Evolutionary conservation across 805 yeast species (phyloP), one percentile per base, ranked within the genome.

Genomic region (Nakazawaea wickerhamii): DNA sequence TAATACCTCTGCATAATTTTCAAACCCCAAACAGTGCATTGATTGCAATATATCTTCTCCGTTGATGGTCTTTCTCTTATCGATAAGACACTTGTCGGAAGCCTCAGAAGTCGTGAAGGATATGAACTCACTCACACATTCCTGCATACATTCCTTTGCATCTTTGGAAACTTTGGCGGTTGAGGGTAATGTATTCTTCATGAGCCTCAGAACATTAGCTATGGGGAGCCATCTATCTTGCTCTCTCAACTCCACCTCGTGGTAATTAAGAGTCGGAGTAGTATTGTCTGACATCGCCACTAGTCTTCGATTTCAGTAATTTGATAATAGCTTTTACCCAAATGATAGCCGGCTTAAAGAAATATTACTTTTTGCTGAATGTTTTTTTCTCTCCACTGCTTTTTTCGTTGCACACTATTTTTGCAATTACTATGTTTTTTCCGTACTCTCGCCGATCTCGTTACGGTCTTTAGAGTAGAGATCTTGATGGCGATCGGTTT

Each of bases 151-250:
- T 51, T 81, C 90, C 53, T 83, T 82, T 33, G 90, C 84, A 53
- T 84, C 93, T 53, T 83, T 84, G 18, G 88, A 79, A 1, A 84
- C 79, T 53, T 84, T 84, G 9, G 90, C 91, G 28, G 81, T 78
- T 10, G 70, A 63, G 3, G 93, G 91, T 23, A 84, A 63, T 2
- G 91, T 82, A 43, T 64, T 69, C 54, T 84, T 84, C 91, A 84
- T 84, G 40, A 84, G 75, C 40, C 91, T 65, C n/a, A 84, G 82
- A 46, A 78, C 84, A 47, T 75, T 75, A 30, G 81, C 81, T 45
- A 75, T 76, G 23, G 81, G 81, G 18, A 75, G 64, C 81, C 81
- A 75, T 45, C 76, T 66, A 53, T 75, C 81, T 55, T 75, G 81
- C 52, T 75, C 81, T 42, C 79, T 64, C 32, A 78, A 68, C 52